Evolutionary conservation across 2,329 filamentous ascomycete species (phyloP).

Genomic region (Cladosporium oxysporum): DNA sequence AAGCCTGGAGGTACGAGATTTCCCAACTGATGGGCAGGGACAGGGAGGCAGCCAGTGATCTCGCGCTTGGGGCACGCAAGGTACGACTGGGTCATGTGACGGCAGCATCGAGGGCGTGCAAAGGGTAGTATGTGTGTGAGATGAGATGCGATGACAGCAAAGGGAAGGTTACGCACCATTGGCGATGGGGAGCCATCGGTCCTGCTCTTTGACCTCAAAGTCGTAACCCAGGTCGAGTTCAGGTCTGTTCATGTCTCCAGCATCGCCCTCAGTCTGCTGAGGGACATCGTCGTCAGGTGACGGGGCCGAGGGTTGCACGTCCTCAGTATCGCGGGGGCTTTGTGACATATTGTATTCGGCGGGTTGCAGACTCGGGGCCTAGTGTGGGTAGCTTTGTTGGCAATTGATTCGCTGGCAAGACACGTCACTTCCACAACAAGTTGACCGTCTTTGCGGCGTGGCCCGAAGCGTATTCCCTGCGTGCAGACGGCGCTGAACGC

Average conservation of each 20-base stretch:
- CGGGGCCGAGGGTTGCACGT: constrained; percentile 68
- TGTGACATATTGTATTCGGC: constrained; percentile 82
- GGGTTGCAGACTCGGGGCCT: constrained; percentile 25
- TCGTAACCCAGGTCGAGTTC: constrained; percentile 67
- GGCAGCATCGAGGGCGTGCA: constrained; percentile 13
- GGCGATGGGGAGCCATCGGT: constrained; percentile 98
- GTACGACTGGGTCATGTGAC: constrained; percentile 26
- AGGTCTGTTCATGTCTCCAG: constrained; percentile 31
- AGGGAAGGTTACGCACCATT: constrained; percentile 77
- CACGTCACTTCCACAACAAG: constrained; percentile 32
- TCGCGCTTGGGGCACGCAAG: constrained; percentile 28
- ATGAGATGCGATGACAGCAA: constrained; percentile 22
- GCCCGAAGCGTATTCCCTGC: constrained; percentile 20
- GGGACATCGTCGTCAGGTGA: constrained; percentile 89
- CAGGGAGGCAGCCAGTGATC: constrained; percentile 15
- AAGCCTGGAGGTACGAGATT: constrained; percentile 32
- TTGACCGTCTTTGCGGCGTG: constrained; percentile 22
- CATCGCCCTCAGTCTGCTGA: constrained; percentile 48
- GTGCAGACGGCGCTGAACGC: constrained; percentile 17
- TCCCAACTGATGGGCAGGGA: constrained; percentile 17
- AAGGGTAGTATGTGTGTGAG: constrained; percentile 15
- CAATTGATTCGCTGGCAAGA: constrained; percentile 31
- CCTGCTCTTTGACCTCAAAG: constrained; percentile 99
- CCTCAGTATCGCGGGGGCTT: constrained; percentile 80
- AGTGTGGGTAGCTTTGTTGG: constrained; percentile 27